Base-by-base conservation (phyloP, 139 green algal species). In the Parachlorella kessleri region DNA sequence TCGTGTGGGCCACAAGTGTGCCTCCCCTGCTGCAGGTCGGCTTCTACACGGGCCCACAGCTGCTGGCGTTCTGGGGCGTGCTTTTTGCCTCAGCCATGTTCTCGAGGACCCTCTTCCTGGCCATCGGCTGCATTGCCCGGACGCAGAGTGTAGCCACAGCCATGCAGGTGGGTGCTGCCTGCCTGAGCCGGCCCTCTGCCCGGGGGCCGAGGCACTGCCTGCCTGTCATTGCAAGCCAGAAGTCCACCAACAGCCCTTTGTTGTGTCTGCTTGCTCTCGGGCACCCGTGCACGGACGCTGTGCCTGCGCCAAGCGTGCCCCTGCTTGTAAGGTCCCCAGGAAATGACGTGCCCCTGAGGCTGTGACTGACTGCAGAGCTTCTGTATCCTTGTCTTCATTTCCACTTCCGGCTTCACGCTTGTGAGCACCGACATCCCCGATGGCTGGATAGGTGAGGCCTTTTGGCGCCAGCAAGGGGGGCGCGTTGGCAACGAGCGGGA, bases 331-430 rank as follows among this genome's bases (percentile, higher is more conserved):
- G n/a, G n/a, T n/a, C n/a, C n/a, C n/a, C n/a, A n/a, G n/a, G n/a
- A n/a, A n/a, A n/a, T n/a, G n/a, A n/a, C n/a, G n/a, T n/a, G n/a
- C n/a, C n/a, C n/a, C n/a, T n/a, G n/a, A n/a, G n/a, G n/a, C n/a
- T n/a, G n/a, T n/a, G n/a, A n/a, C n/a, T n/a, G n/a, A n/a, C 35
- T n/a, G 14, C 26, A 59, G 48, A 18, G 14, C 48, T 59, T 59
- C 48, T 28, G 48, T 18, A 59, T 86, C 5, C 73, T 85, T 6
- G 77, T 81, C 63, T 85, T 33, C 65, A 74, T 78, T 53, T 28
- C 14, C 48, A 59, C 48, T 38, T 75, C 38, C 3, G 70, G 8
- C 4, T 66, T 37, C n/a, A 10, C 7, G 40, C 32, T 39, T 39
- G 55, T 18, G 14, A 59, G 48, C 48, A 59, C 48, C 48, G 21